Base-by-base conservation (phyloP, 2,329 filamentous ascomycete genomes). In the Plenodomus biglobosus region DNA sequence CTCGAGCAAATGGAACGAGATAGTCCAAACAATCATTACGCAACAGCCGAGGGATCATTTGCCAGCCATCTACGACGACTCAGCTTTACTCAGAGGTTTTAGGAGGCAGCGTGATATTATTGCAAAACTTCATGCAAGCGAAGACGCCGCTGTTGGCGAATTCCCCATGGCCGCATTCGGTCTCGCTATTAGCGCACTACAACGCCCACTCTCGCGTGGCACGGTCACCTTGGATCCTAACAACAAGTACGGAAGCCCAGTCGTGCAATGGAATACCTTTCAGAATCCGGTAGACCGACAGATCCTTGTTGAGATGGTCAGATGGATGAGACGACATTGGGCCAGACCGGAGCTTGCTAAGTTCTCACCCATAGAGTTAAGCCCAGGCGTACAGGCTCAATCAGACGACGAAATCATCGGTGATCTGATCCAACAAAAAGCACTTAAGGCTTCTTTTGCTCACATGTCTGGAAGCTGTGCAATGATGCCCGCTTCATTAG, bases 241-340 rank as follows among this genome's bases (percentile, higher is more conserved):
- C 8, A 61, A 73, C 48, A 70, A 69, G 3, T 50, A 55, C 15
- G 59, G 55, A 3, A 53, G 49, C 2, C 72, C 71, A 2, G 39
- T 72, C 6, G 58, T 73, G 7, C 54, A 70, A 30, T 72, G 60
- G 48, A 66, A 66, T 43, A 61, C 71, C 1, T 65, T 61, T 17
- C 55, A 65, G 22, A 71, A 74, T 48, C 71, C 71, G 0, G 50
- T 70, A 10, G 74, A 76, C 45, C 52, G 59, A 5, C 54, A 60
- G n/a, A 58, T 74, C 20, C 40, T 74, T 0, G 58, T 66, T 0
- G 67, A 68, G 30, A 65, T 70, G 40, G 52, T 75, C 1, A 59
- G 69, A 16, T 71, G 61, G 53, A 71, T 70, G 19, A 61, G 73
- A 4, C 44, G 53, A 18, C 71, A 71, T 48, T 69, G 67, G 59